Base-by-base conservation (phyloP, 495 filamentous ascomycete genomes). In the Letharia lupina region DNA sequence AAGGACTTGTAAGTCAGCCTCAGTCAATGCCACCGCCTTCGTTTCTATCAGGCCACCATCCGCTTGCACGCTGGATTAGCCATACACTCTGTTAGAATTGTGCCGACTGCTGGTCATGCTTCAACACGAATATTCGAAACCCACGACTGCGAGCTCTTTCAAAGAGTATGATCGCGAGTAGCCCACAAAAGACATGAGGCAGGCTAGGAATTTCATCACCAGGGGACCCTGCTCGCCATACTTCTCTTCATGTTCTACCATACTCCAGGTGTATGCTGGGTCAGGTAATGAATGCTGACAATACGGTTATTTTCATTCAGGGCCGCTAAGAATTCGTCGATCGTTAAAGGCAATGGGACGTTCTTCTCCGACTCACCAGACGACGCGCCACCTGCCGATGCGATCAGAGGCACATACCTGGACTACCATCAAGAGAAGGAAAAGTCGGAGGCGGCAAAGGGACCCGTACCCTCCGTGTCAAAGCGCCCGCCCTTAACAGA, bases 311-410 rank as follows among this genome's bases (percentile, higher is more conserved):
- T 18, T 28, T 50, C 5, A 23, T 31, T 31, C 23, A 63, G 64
- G 61, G 45, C 57, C 40, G 45, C 62, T 20, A 63, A 68, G 28
- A 68, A 65, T 15, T 41, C 40, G 23, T 52, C 60, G 41, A 62
- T 64, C 42, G 54, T 56, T 20, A 39, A 61, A 40, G 61, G 64
- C 60, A 70, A 60, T 65, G 69, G 69, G 23, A 68, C 75, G 52
- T 81, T 81, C 69, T 76, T 79, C 45, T 79, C 76, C 70, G 73
- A 72, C 31, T 79, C 81, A 12, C 77, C 80, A 4, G 77, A 80
- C 41, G 72, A 78, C 20, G 77, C 78, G 33, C 76, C 78, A 15
- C 79, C 76, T 41, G 80, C 81, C 59, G 72, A 75, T 59, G 78
- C 78, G 60, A 80, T 77, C 64, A 68, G 68, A 10, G 71, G 77